A percentile compares a stretch with the other conserved stretches of the same genome.
Evolutionary conservation across 768 basidiomycete species (phyloP).

Genomic region (Scleroderma bovista): DNA sequence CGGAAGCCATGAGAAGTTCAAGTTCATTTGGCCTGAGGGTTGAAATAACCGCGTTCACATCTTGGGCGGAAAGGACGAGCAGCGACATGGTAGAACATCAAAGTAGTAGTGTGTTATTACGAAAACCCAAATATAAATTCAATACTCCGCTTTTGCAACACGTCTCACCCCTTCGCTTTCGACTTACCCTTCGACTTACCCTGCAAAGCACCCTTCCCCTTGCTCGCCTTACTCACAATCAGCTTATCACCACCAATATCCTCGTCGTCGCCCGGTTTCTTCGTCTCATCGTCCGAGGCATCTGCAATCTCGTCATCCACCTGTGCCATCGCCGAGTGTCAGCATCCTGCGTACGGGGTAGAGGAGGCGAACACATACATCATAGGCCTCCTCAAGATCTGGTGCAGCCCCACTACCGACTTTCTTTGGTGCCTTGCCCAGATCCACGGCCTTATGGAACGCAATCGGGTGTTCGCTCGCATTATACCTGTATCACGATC

Average conservation of each 20-base stretch:
- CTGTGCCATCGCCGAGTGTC: conserved; percentile 17
- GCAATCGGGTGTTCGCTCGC: conserved; percentile 85
- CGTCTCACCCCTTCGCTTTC: background rate
- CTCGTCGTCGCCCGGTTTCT: conserved; percentile 29
- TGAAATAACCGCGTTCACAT: conserved; percentile 48
- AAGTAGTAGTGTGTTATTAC: too few relatives aligned
- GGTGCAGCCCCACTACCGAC: conserved; percentile 70
- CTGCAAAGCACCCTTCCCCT: background rate
- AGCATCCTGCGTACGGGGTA: background rate
- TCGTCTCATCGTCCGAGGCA: conserved; percentile 45
- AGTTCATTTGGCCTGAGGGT: conserved; percentile 41
- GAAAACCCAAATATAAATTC: too few relatives aligned
- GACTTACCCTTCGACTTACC: background rate
- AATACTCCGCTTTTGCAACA: too few relatives aligned
- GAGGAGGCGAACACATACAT: conserved; percentile 35
- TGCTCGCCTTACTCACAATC: conserved; percentile 44
- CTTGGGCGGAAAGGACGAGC: conserved; percentile 54
- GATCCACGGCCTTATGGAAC: conserved; percentile 83
- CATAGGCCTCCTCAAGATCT: conserved; percentile 89
- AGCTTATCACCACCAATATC: conserved; percentile 53
- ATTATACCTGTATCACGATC: conserved; percentile 66
- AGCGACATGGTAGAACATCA: conserved; percentile 48
- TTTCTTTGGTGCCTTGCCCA: conserved; percentile 78
- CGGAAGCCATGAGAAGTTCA: conserved; percentile 50
- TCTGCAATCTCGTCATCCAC: conserved; percentile 43